Percentiles rank a stretch among this genome's conserved stretches.
These are phyloP conservation scores for Auxenochlorella protothecoides DNA, from an alignment of 139 green algal genomes.

Conservation along the genomic window DNA sequence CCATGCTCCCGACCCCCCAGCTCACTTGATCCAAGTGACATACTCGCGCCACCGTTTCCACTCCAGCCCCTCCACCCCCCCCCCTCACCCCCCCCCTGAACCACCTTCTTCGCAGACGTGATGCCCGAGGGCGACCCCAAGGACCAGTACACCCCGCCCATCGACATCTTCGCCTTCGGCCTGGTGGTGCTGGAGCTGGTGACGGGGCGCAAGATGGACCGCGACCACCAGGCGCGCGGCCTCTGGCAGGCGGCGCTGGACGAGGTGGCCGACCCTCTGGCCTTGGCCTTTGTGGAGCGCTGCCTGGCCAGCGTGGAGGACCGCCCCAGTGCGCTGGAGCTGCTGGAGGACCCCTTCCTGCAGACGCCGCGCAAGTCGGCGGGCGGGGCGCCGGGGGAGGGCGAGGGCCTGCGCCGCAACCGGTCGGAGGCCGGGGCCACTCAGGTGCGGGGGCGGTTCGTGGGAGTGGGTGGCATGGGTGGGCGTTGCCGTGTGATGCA, in stretches of 20 bases:
- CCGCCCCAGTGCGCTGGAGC: constrained; percentile 56
- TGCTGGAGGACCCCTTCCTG: constrained; percentile 81
- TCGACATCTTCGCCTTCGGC: constrained; percentile 96
- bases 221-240: constrained; percentile 6
- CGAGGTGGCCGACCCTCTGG: constrained; percentile 57
- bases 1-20: too few relatives aligned
- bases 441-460: neutral
- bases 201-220: constrained; percentile 67
- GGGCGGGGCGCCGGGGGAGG: neutral
- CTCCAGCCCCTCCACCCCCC: neutral
- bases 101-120: constrained; percentile 5
- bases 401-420: neutral
- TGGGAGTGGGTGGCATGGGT: too few relatives aligned
- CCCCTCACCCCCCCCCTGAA: constrained; percentile 4
- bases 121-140: constrained; percentile 30
- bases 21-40: too few relatives aligned
- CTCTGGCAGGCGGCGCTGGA: constrained; percentile 40
- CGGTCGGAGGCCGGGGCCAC: neutral
- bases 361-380: constrained; percentile 1
- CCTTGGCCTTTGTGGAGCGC: constrained; percentile 60
- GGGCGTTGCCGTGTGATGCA: too few relatives aligned
- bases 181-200: constrained; percentile 95
- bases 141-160: constrained; percentile 41
- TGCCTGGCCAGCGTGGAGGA: constrained; percentile 56
- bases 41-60: neutral